These are phyloP conservation scores for Hypsizygus ulmarius DNA, from an alignment of 1,284 basidiomycete genomes.

Conservation along the genomic window DNA sequence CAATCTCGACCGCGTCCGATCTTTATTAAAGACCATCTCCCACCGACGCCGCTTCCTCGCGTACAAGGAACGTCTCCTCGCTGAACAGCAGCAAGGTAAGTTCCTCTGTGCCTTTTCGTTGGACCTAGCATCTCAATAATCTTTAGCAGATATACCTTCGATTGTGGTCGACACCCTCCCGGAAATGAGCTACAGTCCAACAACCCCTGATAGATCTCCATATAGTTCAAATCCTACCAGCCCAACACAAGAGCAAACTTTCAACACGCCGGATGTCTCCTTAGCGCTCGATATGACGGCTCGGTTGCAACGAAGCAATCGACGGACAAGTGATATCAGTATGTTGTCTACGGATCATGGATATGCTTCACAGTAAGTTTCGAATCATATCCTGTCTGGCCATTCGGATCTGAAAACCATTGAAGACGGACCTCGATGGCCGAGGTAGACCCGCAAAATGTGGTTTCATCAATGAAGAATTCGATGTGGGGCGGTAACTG, in stretches of 20 bases:
- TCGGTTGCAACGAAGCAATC: slow-evolving; percentile 51
- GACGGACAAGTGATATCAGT: slow-evolving; percentile 57
- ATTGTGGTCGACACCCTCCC: slow-evolving; percentile 63
- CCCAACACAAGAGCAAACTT: slow-evolving; percentile 38
- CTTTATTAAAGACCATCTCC: slow-evolving; percentile 73
- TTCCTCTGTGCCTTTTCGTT: neutral
- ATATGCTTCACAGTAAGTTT: slow-evolving; percentile 45
- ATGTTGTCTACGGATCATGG: slow-evolving; percentile 57
- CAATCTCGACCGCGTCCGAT: slow-evolving; percentile 80
- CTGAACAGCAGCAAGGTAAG: slow-evolving; percentile 32
- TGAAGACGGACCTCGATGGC: slow-evolving; percentile 46
- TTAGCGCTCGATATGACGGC: slow-evolving; percentile 42
- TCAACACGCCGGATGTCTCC: slow-evolving; percentile 46
- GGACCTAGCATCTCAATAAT: slow-evolving; percentile 5
- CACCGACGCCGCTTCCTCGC: slow-evolving; percentile 68
- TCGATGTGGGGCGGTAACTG: slow-evolving; percentile 68
- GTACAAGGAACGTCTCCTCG: slow-evolving; percentile 34
- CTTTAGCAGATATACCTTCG: slow-evolving; percentile 54
- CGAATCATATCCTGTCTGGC: slow-evolving; percentile 6
- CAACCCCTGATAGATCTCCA: slow-evolving; percentile 54
- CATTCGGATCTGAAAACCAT: slow-evolving; percentile 8
- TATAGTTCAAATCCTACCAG: slow-evolving; percentile 39
- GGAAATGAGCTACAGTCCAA: slow-evolving; percentile 46
- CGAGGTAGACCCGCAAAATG: slow-evolving; percentile 52
- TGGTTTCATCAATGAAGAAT: slow-evolving; percentile 59